Base-by-base conservation (phyloP, 2,329 filamentous ascomycete genomes). In the Fusarium dlaminii region DNA sequence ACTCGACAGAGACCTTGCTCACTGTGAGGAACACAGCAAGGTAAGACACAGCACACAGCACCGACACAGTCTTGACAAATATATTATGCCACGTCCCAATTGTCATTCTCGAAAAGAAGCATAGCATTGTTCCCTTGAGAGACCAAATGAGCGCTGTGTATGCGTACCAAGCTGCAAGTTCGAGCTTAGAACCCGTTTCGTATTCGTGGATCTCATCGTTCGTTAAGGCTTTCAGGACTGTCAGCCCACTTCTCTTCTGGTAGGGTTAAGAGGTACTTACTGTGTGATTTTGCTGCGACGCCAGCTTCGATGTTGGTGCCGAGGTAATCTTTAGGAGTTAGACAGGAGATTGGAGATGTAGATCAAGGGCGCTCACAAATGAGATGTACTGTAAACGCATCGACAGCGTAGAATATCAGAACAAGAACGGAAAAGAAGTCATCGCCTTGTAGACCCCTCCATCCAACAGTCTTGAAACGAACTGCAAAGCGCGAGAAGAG, bases 131-230 rank as follows among this genome's bases (percentile, higher is more conserved):
- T 9, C 77, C 79, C 42, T 81, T 81, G 6, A 81, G 69, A 8
- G 67, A 80, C 82, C 82, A 84, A 13, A 84, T 78, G 0, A 84
- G 78, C 0, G 79, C 77, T 0, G 82, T 81, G 45, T 84, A 84
- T 12, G 78, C 77, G 34, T 83, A 85, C 84, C 83, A 85, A 0
- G 83, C 83, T 0, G 79, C 64, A 17, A 85, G 73, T 54, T 85
- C 75, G 11, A 83, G 73, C 27, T 82, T 83, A 0, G 81, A 83
- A 4, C 83, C 83, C n/a, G 74, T 62, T 0, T 62, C 66, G 22
- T 82, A 76, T 6, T 80, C 74, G 4, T 64, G 46, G 8, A 83
- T 74, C 12, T 84, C 80, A 1, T 61, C 49, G 0, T 74, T 39
- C 9, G 77, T 80, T 10, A 84, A 63, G 1, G 22, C 74, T 78